Base-by-base conservation (phyloP, 257 asterid species). In the Solanum bulbocastanum region DNA sequence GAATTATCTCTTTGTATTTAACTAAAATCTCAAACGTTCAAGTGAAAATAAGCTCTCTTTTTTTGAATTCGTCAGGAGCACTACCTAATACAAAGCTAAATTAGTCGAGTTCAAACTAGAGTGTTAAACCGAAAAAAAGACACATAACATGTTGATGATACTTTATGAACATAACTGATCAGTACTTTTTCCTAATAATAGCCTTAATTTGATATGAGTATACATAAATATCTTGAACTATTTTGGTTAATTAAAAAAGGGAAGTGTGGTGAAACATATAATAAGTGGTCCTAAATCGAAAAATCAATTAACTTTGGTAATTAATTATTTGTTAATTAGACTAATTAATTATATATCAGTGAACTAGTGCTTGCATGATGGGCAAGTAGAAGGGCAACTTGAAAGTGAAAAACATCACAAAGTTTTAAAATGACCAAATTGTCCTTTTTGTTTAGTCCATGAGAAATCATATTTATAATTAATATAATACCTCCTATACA, bases 381-480 rank as follows among this genome's bases (percentile, higher is more conserved):
- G 86, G 62, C 42, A 10, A 44, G 1, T 35, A 72, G 30, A 87
- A 72, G 46, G 89, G 65, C 44, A 40, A 88, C 32, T 18, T 56
- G 33, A 44, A 88, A 74, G 58, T 33, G 83, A 58, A 23, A 56
- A 33, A 6, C 65, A 58, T 83, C 88, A 65, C 74, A 65, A 23
- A 75, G 25, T 23, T 37, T 75, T 37, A 36, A 36, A 76, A 76
- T 76, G 83, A 76, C 83, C 58, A 76, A 73, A 76, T 39, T 76
- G 83, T 2, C 15, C 27, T 76, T 2, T 76, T 37, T 74, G 83
- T 23, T 37, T 74, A 37, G 32, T 22, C 33, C 18, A 37, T 74
- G 20, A 36, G 52, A 74, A 11, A 22, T 74, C 52, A 74, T 37
- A 74, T 37, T 1, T 14, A 74, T 36, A 36, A 33, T 33, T 6